Conservation (phyloP, 1,284 basidiomycete genomes). For the Ceratobasidium sp. region DNA sequence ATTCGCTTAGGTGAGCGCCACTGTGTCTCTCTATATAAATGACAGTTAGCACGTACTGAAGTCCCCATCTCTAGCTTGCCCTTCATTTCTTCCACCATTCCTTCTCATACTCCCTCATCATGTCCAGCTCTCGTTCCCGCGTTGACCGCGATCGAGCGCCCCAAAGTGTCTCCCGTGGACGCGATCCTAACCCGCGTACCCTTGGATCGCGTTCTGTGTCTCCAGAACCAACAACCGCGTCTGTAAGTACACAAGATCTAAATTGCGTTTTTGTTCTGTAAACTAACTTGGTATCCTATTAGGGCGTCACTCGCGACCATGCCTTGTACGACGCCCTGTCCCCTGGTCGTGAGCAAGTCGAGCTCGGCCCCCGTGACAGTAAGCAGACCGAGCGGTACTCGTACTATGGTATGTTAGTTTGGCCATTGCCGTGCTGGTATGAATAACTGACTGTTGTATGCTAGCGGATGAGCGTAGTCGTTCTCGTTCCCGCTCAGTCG, state of each 20-base stretch:
- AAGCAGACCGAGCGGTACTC: background rate
- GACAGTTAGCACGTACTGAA: background rate
- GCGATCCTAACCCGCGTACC: background rate
- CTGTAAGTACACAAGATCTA: background rate
- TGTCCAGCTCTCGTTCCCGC: background rate
- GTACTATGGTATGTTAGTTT: too few species aligned
- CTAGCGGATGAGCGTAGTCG: too few species aligned
- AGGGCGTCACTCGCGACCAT: background rate
- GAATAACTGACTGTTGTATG: too few species aligned
- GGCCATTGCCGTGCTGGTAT: too few species aligned
- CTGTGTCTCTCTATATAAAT: conserved; percentile 1
- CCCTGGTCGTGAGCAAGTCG: background rate
- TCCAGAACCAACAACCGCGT: conserved; percentile 7
- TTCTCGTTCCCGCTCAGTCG: too few species aligned
- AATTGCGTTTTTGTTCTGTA: background rate
- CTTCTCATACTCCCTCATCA: too few species aligned
- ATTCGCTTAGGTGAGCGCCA: background rate
- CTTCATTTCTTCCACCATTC: too few species aligned
- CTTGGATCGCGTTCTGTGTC: background rate
- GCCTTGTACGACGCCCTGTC: background rate
- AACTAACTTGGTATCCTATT: background rate
- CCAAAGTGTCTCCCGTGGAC: background rate
- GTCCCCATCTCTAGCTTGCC: background rate
- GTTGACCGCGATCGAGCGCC: too few species aligned
- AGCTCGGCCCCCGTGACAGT: background rate